Conservation (phyloP, 495 filamentous ascomycete species). For the Parathielavia appendiculata region DNA sequence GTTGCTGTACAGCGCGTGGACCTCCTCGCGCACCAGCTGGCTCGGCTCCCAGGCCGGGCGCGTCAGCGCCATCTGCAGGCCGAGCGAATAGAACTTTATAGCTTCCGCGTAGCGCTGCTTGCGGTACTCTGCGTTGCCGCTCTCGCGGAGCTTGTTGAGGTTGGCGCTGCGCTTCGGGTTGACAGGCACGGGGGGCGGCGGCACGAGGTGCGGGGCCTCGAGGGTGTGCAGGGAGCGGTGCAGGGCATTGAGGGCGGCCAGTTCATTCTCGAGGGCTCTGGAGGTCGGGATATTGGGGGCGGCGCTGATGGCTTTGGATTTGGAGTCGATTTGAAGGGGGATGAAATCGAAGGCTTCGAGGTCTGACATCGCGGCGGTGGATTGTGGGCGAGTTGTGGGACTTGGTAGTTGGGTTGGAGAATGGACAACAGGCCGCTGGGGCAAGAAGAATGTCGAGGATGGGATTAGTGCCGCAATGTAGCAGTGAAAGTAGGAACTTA, state of each 20-base stretch:
- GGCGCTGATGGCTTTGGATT: constrained; percentile 57
- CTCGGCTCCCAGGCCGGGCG: constrained; percentile 84
- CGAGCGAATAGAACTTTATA: constrained; percentile 71
- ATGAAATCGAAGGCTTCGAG: constrained; percentile 76
- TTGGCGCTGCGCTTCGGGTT: constrained; percentile 81
- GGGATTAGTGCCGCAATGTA: background rate
- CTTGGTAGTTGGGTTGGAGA: constrained; percentile 5
- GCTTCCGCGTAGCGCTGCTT: constrained; percentile 71
- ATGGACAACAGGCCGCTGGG: background rate
- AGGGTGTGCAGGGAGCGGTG: constrained; percentile 64
- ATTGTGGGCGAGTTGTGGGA: background rate
- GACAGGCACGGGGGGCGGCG: constrained; percentile 73
- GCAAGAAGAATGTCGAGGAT: background rate
- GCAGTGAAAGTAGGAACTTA: too few species aligned
- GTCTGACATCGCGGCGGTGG: constrained; percentile 48
- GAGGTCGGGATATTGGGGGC: constrained; percentile 33
- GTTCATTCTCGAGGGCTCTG: constrained; percentile 56
- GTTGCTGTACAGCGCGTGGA: constrained; percentile 72
- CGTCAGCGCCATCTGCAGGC: constrained; percentile 77
- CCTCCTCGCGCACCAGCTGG: constrained; percentile 75
- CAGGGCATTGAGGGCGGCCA: constrained; percentile 64
- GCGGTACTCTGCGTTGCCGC: constrained; percentile 74
- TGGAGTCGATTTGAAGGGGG: constrained; percentile 72
- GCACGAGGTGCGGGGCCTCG: constrained; percentile 49
- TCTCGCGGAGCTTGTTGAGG: constrained; percentile 85